Base-by-base conservation (phyloP, 371 early-diverging fungal species). In the Neoconidiobolus thromboides region DNA sequence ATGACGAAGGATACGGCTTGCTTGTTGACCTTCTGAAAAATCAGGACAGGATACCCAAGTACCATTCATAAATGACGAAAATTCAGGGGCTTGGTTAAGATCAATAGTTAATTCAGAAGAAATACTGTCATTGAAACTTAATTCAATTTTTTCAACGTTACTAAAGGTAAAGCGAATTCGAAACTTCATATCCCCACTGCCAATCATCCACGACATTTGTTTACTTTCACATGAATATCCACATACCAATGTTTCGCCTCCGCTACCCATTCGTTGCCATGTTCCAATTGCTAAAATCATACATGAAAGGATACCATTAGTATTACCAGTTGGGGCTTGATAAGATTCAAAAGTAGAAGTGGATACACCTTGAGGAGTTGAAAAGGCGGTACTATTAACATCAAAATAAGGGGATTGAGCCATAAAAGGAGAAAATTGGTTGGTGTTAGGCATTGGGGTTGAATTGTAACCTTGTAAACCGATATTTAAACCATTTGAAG, bases 231-330 rank as follows among this genome's bases (percentile, higher is more conserved):
- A 12, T 38, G 15, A 12, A 36, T 48, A 58, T 7, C 48, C 39
- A 63, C 81, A 80, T 49, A 76, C 63, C 56, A 86, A 66, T 61
- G 81, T 81, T 43, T 73, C 73, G 62, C 65, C 69, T 1, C 73
- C 64, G 36, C 77, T 74, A 41, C 73, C 75, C 73, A 83, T 77
- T 42, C 87, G 74, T 58, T 83, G 82, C 87, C 87, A 87, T 3
- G 77, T 74, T 40, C 85, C 85, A 39, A 87, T 77, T 0, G 76
- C 71, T 3, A 87, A 65, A 6, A 83, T 72, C 10, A 26, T 14
- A 49, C 14, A 12, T 5, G 49, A 12, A 26, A 14, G 10, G 4
- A 49, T 49, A 12, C 10, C 49, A 10, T 49, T 26, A 14, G 49
- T 49, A 10, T 14, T 49, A 14, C 26, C 26, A 26, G 49, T 49